Percentiles rank a stretch among this genome's conserved stretches.
phyloP scores from a whole-genome alignment of 805 yeast genomes.

The Candida coleopterorum region DNA sequence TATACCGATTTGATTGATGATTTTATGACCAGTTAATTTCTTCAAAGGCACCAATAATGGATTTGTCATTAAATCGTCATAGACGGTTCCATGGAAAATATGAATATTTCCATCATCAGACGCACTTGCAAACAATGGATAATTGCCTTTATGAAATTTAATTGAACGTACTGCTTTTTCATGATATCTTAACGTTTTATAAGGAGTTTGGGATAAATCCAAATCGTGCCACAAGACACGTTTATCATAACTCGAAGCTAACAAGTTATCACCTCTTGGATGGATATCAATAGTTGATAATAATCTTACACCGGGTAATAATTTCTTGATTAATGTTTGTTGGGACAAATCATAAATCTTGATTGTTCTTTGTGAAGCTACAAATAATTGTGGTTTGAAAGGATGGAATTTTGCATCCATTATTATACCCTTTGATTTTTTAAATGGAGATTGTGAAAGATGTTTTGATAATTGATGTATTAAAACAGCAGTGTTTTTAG shows the following conservation, averaged over 20 bases:
- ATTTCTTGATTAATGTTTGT: constrained; percentile 76
- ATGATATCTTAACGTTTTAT: constrained; percentile 92
- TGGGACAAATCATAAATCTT: constrained; percentile 86
- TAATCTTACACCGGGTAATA: constrained; percentile 96
- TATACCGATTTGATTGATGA: constrained; percentile 78
- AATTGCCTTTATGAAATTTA: constrained; percentile 74
- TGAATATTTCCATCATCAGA: constrained; percentile 92
- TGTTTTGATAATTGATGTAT: constrained; percentile 95
- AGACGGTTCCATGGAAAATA: constrained; percentile 94
- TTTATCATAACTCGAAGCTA: constrained; percentile 91
- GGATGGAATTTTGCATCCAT: constrained; percentile 98
- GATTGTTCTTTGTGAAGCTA: constrained; percentile 88
- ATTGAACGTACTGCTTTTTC: constrained; percentile 90
- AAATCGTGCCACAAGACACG: constrained; percentile 96
- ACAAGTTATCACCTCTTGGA: constrained; percentile 91
- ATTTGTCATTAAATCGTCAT: constrained; percentile 91
- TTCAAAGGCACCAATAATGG: constrained; percentile 95
- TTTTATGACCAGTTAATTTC: constrained; percentile 86
- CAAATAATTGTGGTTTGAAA: constrained; percentile 87
- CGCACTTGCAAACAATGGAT: constrained; percentile 91
- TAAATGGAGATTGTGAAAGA: constrained; percentile 92
- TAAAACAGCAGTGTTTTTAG: constrained; percentile 80
- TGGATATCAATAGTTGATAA: constrained; percentile 87
- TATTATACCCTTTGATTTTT: constrained; percentile 85
- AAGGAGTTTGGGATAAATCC: constrained; percentile 84